Conservation (phyloP, 73 alveolate species). For the Tetrahymena thermophila region DNA sequence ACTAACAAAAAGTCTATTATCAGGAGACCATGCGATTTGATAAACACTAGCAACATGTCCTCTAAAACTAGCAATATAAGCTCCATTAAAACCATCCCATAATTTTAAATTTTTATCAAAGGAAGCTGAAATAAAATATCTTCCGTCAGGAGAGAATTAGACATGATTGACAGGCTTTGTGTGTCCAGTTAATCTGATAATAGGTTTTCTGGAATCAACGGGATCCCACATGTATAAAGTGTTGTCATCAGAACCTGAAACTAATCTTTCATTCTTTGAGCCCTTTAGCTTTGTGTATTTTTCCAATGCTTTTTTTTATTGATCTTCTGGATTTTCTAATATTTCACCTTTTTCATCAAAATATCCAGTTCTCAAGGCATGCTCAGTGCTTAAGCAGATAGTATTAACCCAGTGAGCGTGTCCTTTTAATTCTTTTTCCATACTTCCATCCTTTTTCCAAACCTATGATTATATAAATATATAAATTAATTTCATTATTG, state of each 20-base stretch:
- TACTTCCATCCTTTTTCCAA: constrained; percentile 78
- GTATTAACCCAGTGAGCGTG: constrained; percentile 95
- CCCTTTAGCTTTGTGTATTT: constrained; percentile 67
- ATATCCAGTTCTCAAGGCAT: constrained; percentile 69
- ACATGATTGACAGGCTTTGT: constrained; percentile 86
- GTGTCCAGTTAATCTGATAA: constrained; percentile 98
- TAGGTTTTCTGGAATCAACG: constrained; percentile 61
- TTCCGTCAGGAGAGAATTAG: constrained; percentile 96
- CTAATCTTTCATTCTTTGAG: constrained; percentile 87
- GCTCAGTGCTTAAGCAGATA: constrained; percentile 48
- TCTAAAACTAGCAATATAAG: constrained; percentile 86
- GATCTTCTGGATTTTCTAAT: constrained; percentile 46
- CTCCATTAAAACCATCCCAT: constrained; percentile 98
- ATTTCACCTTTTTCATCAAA: constrained; percentile 68
- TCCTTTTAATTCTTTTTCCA: constrained; percentile 82
- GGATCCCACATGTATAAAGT: constrained; percentile 97
- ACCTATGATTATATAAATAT: constrained; percentile 46
- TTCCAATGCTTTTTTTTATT: constrained; percentile 60
- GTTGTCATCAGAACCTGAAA: constrained; percentile 97
- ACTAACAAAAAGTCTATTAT: constrained; percentile 90
- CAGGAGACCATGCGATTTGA: constrained; percentile 98
- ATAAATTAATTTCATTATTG: too few species aligned
- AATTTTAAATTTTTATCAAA: constrained; percentile 92
- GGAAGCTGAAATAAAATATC: constrained; percentile 95
- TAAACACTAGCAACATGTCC: constrained; percentile 98